Evolutionary conservation across 805 yeast genomes (phyloP), one percentile per base, ranked within the genome.

Genomic region (Candida caryicola): DNA sequence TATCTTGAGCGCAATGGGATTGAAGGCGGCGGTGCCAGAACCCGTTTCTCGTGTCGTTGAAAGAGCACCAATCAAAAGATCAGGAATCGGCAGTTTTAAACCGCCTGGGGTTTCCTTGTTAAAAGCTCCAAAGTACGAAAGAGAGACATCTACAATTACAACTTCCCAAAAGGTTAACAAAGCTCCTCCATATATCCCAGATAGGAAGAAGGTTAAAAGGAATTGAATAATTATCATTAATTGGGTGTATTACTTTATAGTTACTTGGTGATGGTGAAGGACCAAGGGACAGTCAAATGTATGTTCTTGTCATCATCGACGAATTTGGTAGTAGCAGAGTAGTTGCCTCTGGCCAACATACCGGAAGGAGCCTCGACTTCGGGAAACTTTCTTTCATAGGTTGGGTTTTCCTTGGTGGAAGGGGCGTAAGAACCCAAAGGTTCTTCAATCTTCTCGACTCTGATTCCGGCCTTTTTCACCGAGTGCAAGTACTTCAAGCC

Each of bases 371-470:
- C 96, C 60, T 88, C 95, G 43, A 85, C 89, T 36, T 66, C 73
- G 29, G 60, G 54, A 54, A 52, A 75, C 60, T 39, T 71, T 73
- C 63, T 64, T 48, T 79, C 86, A 57, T 85, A 89, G 57, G 61
- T 82, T 6, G 95, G 95, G 55, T 82, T 85, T 30, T 77, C 86
- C 40, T 66, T 71, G 3, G 96, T 88, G 59, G 79, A 85, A 50
- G 97, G 97, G 7, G 95, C 90, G 60, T 82, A 90, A 3, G 93
- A 82, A 3, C 97, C 97, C 57, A 88, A 74, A 31, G 90, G 93
- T 60, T 88, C 95, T 47, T 86, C 95, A 30, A 81, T 65, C 57
- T 83, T 86, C 57, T 87, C 95, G 29, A 90, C 87, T 17, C 90
- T 77, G 45, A 90, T 85, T 23, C 95, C 96, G 2, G 90, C 80